These are phyloP conservation scores for Aspergillus bertholletiae DNA, from an alignment of 495 filamentous ascomycete species.

Conservation along the genomic window DNA sequence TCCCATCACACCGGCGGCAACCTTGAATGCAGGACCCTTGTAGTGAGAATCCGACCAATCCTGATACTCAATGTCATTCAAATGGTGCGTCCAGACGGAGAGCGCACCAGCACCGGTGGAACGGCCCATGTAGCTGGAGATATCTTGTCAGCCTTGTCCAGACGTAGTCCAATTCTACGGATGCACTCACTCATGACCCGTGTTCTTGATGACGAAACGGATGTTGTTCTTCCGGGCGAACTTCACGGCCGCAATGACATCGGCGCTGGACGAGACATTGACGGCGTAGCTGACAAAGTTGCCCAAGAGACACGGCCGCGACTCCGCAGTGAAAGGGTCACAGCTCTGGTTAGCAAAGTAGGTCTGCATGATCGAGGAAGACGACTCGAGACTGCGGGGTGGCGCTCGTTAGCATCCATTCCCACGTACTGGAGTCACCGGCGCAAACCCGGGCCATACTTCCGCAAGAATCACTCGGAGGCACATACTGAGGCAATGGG, in stretches of 20 bases:
- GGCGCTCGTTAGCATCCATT: no score
- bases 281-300: constrained; percentile 55
- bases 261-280: constrained; percentile 33
- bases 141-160: neutral
- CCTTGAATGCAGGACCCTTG: constrained; percentile 50
- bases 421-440: no score
- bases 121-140: constrained; percentile 49
- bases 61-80: constrained; percentile 43
- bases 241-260: constrained; percentile 38
- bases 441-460: no score
- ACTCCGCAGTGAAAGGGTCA: constrained; percentile 47
- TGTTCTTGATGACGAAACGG: constrained; percentile 63
- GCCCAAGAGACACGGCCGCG: constrained; percentile 50
- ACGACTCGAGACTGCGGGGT: constrained; percentile 21
- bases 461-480: no score
- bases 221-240: constrained; percentile 58
- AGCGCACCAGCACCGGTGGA: constrained; percentile 57
- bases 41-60: constrained; percentile 40
- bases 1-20: constrained; percentile 53
- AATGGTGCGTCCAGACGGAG: constrained; percentile 55
- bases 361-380: constrained; percentile 41
- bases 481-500: constrained; percentile 32
- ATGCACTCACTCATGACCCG: constrained; percentile 49
- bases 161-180: neutral
- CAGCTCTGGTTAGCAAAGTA: constrained; percentile 51